Evolutionary conservation across 441 rosid genomes (phyloP), one percentile per base, ranked within the genome.

Genomic region (Croton laevigatus): DNA sequence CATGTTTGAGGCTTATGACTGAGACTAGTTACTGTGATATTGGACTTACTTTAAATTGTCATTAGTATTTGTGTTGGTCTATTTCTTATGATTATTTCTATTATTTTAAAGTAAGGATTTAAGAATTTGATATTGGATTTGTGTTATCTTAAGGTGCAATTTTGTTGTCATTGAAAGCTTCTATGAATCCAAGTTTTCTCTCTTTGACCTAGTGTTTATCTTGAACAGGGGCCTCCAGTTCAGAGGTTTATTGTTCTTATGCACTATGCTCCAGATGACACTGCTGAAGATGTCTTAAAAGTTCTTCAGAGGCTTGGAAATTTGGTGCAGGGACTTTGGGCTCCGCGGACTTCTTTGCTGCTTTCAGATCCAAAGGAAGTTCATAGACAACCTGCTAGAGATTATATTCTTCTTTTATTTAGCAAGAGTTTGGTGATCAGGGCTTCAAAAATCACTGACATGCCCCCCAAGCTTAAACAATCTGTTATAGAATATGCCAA

Each of bases 251-350:
- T 81, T 64, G 80, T 81, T 78, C 86, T 94, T 17, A 87, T 80
- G 87, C 83, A 90, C 74, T 88, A 70, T 61, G 87, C 88, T 69
- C 84, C 89, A 3, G 87, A 83, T 64, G 76, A 73, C 70, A 68
- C 91, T 5, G 75, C 70, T 73, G 87, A 88, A 71, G 90, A 81
- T 63, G 73, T 88, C 64, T 53, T 89, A 65, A 70, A 16, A n/a
- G 81, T 82, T 71, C 93, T 91, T 74, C 84, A 86, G 73, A 65
- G 79, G 60, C 61, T 73, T 81, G 96, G 89, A 34, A 71, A 69
- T 38, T 78, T 94, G 75, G 88, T 94, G 65, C 97, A 94, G 83
- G 97, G 99, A 67, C 83, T 88, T 23, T 94, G 99, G 99, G 83
- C 80, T 67, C 85, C 87, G 55, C 90, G 82, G 78, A 87, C 83